Base-by-base conservation (phyloP, 345 rosid genomes). In the Syzygium aromaticum region DNA sequence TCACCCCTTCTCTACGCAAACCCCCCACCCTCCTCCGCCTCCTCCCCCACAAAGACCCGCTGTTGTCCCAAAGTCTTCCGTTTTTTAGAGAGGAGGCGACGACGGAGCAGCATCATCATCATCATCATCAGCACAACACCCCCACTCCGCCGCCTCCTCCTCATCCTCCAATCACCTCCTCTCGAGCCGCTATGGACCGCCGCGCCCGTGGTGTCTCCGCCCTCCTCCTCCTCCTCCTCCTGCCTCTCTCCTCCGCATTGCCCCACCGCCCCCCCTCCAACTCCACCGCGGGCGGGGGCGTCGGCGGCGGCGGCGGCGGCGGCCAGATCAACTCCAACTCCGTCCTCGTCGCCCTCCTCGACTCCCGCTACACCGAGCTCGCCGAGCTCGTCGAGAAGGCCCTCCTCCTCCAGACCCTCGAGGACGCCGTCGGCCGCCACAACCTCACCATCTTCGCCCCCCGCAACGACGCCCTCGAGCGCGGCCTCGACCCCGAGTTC, bases 361-460 rank as follows among this genome's bases (percentile, higher is more conserved):
- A 97, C 90, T 97, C 99, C 59, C 99, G 94, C 92, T 97, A 96
- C 90, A 96, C 99, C 3, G 98, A 95, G 88, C 90, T 97, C 23
- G 93, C 99, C 4, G 99, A 97, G 86, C 96, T 96, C 6, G 95
- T 96, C 0, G 99, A 97, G 84, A 97, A 97, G 86, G 99, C 99
- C 52, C 94, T 95, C 52, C 98, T 97, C n/a, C 94, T 97, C 25
- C 97, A 95, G 54, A 92, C 95, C 27, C 96, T 98, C 3, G 99
- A 98, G 89, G 95, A 92, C 84, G 98, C 98, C n/a, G 98, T 96
- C 27, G 95, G 95, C 17, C 86, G 87, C 38, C 95, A 98, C 93
- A 95, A 95, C 86, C 90, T 98, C 87, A 98, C 99, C 90, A 95
- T 98, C 90, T 98, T 98, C 78, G 99, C 99, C 3, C 99, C 99